Evolutionary conservation across 2,329 filamentous ascomycete genomes (phyloP).

Genomic region (Xylariaceae sp.): DNA sequence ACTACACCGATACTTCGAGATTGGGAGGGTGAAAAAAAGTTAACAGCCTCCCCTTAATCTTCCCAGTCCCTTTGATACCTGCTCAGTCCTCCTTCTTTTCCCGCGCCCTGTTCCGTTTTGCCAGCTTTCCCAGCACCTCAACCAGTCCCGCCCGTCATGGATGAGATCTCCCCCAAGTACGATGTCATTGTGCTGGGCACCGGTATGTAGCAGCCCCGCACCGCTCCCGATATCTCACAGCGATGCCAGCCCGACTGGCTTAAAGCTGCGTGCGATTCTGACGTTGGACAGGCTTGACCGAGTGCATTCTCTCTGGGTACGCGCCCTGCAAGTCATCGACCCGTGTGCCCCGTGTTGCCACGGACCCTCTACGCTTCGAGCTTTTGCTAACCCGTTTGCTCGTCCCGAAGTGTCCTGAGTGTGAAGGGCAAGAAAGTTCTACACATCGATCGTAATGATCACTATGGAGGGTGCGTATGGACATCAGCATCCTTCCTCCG

Average conservation of each 20-base stretch:
- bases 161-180: constrained; percentile 97
- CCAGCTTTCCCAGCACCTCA: constrained; percentile 19
- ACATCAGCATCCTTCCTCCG: constrained; percentile 9
- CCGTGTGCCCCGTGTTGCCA: constrained; percentile 12
- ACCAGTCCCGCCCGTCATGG: constrained; percentile 59
- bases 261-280: constrained; percentile 9
- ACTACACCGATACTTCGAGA: constrained; percentile 32
- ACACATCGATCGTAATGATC: constrained; percentile 97
- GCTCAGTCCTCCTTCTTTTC: constrained; percentile 25
- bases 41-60: constrained; percentile 1
- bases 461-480: constrained; percentile 84
- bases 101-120: neutral
- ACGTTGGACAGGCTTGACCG: constrained; percentile 70
- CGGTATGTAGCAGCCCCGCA: constrained; percentile 55
- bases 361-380: neutral
- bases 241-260: constrained; percentile 17
- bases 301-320: constrained; percentile 98
- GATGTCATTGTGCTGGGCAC: constrained; percentile 98
- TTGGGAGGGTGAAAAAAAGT: neutral
- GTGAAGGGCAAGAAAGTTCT: constrained; percentile 99
- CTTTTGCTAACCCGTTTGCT: constrained; percentile 6
- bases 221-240: constrained; percentile 12
- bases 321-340: constrained; percentile 22
- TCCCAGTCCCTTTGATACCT: constrained; percentile 9
- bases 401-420: constrained; percentile 69